Conservation (phyloP, 805 yeast genomes). For the Saturnispora besseyi region DNA sequence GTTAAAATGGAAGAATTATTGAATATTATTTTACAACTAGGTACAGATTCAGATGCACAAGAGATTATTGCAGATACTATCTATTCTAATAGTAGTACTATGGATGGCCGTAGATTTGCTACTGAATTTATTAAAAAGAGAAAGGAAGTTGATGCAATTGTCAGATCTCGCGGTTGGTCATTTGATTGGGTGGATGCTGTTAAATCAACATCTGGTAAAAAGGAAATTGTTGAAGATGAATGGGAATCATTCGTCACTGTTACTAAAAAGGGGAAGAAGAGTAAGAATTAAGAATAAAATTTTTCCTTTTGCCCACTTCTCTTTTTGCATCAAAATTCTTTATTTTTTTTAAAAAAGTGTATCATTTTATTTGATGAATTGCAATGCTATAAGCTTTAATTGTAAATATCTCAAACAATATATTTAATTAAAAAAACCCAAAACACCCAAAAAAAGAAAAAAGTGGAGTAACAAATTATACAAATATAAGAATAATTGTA, state of each 20-base stretch:
- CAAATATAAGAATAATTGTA: not conserved
- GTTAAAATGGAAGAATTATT: slow-evolving; percentile 74
- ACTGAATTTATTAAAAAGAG: slow-evolving; percentile 78
- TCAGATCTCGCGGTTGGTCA: slow-evolving; percentile 33
- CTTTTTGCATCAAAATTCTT: not conserved
- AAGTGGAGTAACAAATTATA: not conserved
- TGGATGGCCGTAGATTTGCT: slow-evolving; percentile 95
- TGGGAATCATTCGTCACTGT: slow-evolving; percentile 49
- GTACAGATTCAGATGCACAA: slow-evolving; percentile 61
- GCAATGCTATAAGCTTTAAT: not conserved
- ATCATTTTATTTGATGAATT: not conserved
- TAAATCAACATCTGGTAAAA: slow-evolving; percentile 12
- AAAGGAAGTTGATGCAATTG: slow-evolving; percentile 53
- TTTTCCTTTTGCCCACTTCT: not conserved
- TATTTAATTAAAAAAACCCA: too few relatives aligned
- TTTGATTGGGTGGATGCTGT: slow-evolving; percentile 67
- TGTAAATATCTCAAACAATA: too few relatives aligned
- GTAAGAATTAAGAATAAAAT: not conserved
- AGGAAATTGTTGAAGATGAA: slow-evolving; percentile 32
- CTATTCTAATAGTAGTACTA: slow-evolving; percentile 75
- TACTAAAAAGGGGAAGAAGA: slow-evolving; percentile 24
- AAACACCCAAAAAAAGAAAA: too few relatives aligned
- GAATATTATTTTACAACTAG: slow-evolving; percentile 71
- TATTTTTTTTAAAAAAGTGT: not conserved
- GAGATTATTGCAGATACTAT: slow-evolving; percentile 90